These are phyloP conservation scores for Fusarium falciforme DNA, from an alignment of 2,329 filamentous ascomycete species.

Conservation along the genomic window DNA sequence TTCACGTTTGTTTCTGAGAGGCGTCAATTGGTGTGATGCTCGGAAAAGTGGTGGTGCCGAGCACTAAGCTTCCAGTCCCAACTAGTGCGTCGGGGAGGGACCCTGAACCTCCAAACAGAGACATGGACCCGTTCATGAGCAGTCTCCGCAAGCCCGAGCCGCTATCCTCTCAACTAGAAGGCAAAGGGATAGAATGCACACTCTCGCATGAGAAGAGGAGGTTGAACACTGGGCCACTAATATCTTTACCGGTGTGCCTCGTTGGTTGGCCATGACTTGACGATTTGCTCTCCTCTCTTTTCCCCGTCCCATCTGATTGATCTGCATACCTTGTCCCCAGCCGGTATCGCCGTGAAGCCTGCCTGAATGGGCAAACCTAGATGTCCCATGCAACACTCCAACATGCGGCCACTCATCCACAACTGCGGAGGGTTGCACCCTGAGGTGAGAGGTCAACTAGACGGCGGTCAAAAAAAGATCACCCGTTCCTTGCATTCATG, in stretches of 20 bases:
- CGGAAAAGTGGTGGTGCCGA: neutral
- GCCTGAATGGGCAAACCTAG: neutral
- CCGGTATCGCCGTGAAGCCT: slow-evolving; percentile 21
- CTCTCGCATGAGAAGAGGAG: neutral
- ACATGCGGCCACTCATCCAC: neutral
- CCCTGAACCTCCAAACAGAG: slow-evolving; percentile 21
- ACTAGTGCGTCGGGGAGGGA: slow-evolving; percentile 12
- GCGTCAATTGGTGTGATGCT: slow-evolving; percentile 26
- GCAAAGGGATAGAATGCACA: neutral
- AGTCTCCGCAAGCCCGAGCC: slow-evolving; percentile 3
- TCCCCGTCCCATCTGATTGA: neutral
- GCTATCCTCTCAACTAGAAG: neutral
- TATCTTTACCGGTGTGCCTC: neutral
- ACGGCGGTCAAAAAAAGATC: slow-evolving; percentile 20
- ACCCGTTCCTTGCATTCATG: slow-evolving; percentile 27
- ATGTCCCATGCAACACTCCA: neutral
- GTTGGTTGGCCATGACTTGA: neutral
- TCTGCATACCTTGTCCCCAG: neutral
- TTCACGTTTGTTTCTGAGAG: slow-evolving; percentile 27
- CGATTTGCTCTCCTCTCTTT: neutral
- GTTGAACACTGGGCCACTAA: neutral
- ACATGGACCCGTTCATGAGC: neutral
- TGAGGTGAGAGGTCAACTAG: slow-evolving; percentile 3
- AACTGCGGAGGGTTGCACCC: slow-evolving; percentile 18
- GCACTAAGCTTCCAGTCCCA: slow-evolving; percentile 11